phyloP scores from a whole-genome alignment of 306 rosid genomes.

The Oxytropis ochrocephala region DNA sequence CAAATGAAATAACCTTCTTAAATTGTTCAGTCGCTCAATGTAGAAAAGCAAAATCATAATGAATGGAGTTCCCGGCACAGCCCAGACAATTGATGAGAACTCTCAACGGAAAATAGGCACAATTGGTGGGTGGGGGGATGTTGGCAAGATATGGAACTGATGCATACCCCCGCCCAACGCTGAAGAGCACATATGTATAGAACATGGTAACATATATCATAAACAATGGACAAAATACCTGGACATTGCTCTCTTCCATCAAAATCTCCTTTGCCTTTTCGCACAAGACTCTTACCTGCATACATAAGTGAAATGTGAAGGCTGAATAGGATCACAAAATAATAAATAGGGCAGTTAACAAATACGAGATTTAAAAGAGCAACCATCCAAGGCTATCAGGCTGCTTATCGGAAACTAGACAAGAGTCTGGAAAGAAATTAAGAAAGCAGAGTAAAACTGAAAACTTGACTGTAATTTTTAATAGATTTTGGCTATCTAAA shows the following conservation, averaged over 20 bases:
- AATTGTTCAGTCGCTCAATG: background rate
- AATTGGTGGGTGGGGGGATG: background rate
- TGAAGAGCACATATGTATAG: background rate
- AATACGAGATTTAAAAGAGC: background rate
- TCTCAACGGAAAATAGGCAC: background rate
- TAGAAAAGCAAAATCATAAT: background rate
- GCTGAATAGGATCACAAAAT: background rate
- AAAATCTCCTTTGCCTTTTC: constrained; percentile 94
- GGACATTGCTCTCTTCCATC: constrained; percentile 98
- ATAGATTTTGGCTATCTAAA: background rate
- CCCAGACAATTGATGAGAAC: background rate
- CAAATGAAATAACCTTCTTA: constrained; percentile 12
- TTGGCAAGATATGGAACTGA: background rate
- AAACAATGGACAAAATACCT: constrained; percentile 38
- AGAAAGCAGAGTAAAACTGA: background rate
- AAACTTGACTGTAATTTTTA: background rate
- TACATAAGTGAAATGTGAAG: background rate
- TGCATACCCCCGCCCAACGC: background rate
- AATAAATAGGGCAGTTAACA: background rate
- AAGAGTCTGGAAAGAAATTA: background rate
- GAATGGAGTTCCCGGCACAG: background rate
- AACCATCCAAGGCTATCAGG: constrained; percentile 5
- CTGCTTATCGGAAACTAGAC: background rate
- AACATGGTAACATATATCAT: background rate
- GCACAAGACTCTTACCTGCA: constrained; percentile 75